Percentiles rank a stretch among this genome's conserved stretches.
Evolutionary conservation across 108 stramenopile genomes (phyloP).

Genomic region (Cyclotella sp.): DNA sequence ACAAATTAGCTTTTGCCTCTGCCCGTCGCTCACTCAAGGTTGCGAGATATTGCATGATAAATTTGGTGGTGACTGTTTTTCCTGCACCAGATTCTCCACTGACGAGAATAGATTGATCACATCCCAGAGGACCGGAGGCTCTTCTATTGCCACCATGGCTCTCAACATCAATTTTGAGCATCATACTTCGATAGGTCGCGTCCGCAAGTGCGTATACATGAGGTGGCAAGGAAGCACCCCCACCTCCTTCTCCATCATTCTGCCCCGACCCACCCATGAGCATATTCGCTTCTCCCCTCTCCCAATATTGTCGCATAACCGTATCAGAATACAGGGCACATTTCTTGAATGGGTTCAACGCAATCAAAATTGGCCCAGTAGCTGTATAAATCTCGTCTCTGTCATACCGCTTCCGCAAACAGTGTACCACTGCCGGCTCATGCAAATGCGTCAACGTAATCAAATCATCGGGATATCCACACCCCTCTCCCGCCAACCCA

Average conservation of each 20-base stretch:
- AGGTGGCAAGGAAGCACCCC: conserved; percentile 66
- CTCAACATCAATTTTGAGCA: conserved; percentile 57
- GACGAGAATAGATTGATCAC: conserved; percentile 79
- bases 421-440: conserved; percentile 89
- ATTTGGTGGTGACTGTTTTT: conserved; percentile 98
- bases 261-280: conserved; percentile 27
- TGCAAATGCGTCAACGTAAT: conserved; percentile 81
- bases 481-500: neutral
- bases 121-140: neutral
- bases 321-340: conserved; percentile 68
- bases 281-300: conserved; percentile 52
- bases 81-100: conserved; percentile 96
- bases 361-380: conserved; percentile 93
- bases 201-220: conserved; percentile 96
- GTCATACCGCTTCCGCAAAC: conserved; percentile 77
- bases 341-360: conserved; percentile 94
- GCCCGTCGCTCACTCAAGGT: conserved; percentile 72
- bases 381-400: conserved; percentile 89
- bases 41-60: conserved; percentile 95
- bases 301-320: conserved; percentile 79
- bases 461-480: conserved; percentile 61
- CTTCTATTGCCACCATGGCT: conserved; percentile 7
- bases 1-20: conserved; percentile 38
- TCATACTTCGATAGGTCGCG: conserved; percentile 91
- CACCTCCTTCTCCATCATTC: conserved; percentile 7